These are phyloP conservation scores for Aspergillus leporis DNA, from an alignment of 495 filamentous ascomycete species.

Conservation along the genomic window DNA sequence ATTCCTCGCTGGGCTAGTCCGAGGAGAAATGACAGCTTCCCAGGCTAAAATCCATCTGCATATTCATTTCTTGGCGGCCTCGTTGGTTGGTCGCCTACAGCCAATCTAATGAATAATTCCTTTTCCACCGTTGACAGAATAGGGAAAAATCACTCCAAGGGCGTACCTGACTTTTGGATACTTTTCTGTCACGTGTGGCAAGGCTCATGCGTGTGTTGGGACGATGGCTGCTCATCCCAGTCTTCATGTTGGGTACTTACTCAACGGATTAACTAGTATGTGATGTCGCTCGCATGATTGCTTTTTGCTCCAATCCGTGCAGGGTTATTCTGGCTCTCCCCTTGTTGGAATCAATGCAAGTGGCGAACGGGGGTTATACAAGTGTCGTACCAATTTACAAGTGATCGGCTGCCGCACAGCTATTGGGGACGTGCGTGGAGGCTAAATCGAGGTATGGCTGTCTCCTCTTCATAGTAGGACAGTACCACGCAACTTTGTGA, in stretches of 20 bases:
- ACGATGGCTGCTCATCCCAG: not conserved
- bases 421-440: not conserved
- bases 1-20: not conserved
- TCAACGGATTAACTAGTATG: not conserved
- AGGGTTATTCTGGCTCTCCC: not conserved
- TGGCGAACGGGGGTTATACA: not conserved
- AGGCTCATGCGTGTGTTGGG: not conserved
- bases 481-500: not conserved
- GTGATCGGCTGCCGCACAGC: not conserved
- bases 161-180: conserved; percentile 13
- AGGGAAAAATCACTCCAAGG: not conserved
- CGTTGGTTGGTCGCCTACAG: not conserved
- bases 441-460: not conserved
- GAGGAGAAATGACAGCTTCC: conserved; percentile 2
- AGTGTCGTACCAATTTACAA: not conserved
- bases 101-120: not conserved
- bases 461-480: conserved; percentile 1
- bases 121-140: not conserved
- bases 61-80: not conserved
- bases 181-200: conserved; percentile 16
- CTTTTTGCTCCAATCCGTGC: not conserved
- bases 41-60: not conserved
- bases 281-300: not conserved
- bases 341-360: not conserved
- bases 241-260: not conserved